Evolutionary conservation across 495 filamentous ascomycete species (phyloP).

Genomic region (Gamarada debralockiae): DNA sequence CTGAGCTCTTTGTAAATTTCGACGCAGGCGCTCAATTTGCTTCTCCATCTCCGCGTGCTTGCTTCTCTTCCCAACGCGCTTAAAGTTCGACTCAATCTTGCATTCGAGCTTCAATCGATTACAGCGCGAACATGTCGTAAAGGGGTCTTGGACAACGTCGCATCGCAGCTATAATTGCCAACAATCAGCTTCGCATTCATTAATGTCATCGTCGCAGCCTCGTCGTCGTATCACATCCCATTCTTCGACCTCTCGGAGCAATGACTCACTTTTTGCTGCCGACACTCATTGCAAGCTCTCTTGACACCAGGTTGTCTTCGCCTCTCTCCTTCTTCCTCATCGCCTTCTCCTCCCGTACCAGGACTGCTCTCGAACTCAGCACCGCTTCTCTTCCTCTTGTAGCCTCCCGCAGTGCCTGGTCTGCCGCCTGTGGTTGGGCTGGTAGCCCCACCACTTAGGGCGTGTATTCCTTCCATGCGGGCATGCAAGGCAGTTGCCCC

Average conservation of each 20-base stretch:
- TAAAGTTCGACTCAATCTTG: conserved; percentile 93
- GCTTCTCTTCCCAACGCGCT: conserved; percentile 84
- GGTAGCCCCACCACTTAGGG: conserved; percentile 19
- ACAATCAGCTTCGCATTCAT: conserved; percentile 7
- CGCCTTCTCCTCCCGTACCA: conserved; percentile 46
- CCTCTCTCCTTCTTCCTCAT: conserved; percentile 52
- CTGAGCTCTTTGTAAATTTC: conserved; percentile 43
- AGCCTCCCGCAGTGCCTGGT: conserved; percentile 23
- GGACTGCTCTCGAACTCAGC: conserved; percentile 28
- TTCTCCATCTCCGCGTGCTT: conserved; percentile 93
- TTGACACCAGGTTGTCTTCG: conserved; percentile 73
- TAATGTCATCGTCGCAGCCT: conserved; percentile 10
- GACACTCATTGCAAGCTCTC: conserved; percentile 90
- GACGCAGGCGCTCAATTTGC: conserved; percentile 59
- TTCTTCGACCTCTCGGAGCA: conserved; percentile 1
- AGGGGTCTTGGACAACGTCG: conserved; percentile 86
- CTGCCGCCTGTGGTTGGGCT: conserved; percentile 20
- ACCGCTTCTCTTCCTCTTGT: conserved; percentile 28
- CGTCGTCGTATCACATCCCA: conserved; percentile 4
- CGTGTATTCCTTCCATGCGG: conserved; percentile 17
- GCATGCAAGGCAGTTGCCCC: neutral
- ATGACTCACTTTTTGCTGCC: conserved; percentile 81
- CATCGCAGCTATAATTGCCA: conserved; percentile 64
- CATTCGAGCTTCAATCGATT: conserved; percentile 81
- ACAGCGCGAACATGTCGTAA: conserved; percentile 77